phyloP scores from a whole-genome alignment of 306 rosid species.

The Trifolium subterraneum region DNA sequence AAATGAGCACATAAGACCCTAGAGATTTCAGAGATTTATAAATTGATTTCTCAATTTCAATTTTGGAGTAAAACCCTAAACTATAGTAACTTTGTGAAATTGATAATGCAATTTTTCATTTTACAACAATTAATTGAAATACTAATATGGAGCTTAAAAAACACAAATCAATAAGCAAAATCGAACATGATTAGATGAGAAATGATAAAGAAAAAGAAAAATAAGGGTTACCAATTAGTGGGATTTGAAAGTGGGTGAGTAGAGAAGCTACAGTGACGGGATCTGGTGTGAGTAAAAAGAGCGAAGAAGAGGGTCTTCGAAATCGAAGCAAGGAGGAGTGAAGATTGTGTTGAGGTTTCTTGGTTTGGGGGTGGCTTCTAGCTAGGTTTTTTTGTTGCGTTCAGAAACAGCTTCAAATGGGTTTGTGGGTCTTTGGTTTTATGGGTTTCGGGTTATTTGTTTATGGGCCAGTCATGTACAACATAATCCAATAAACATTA shows the following conservation, averaged over 20 bases:
- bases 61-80: slow-evolving; percentile 9
- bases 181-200: background rate
- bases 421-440: background rate
- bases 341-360: background rate
- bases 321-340: background rate
- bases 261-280: background rate
- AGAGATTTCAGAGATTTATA: background rate
- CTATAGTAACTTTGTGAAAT: background rate
- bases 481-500: background rate
- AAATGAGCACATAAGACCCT: slow-evolving; percentile 6
- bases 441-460: background rate
- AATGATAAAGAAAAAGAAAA: background rate
- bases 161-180: background rate
- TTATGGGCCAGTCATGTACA: background rate
- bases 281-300: background rate
- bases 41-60: slow-evolving; percentile 3
- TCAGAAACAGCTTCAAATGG: background rate
- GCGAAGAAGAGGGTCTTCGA: background rate
- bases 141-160: background rate
- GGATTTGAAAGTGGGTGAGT: slow-evolving; percentile 14
- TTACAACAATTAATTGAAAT: background rate
- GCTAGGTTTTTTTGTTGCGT: slow-evolving; percentile 13
- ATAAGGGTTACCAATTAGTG: background rate
- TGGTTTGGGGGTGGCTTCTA: background rate
- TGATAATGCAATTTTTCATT: background rate